These are phyloP conservation scores for Hymenoscyphus infarciens DNA, from an alignment of 2,329 filamentous ascomycete genomes.

Conservation along the genomic window DNA sequence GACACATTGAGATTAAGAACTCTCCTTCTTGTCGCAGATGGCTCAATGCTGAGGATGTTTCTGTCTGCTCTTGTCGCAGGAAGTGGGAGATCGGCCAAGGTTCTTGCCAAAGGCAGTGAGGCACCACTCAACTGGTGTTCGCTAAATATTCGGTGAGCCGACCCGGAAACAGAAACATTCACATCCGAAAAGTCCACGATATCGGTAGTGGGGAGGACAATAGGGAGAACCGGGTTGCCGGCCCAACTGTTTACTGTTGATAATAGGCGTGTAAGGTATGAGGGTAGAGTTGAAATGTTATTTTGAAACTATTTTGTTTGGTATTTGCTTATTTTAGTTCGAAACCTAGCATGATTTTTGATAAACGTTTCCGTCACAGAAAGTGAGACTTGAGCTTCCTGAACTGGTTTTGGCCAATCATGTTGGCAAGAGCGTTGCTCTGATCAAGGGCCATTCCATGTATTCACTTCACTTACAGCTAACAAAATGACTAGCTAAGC, in stretches of 20 bases:
- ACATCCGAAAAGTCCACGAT: neutral
- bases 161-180: neutral
- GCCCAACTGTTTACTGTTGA: neutral
- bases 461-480: neutral
- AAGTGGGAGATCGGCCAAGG: constrained; percentile 4
- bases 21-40: neutral
- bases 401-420: neutral
- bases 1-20: neutral
- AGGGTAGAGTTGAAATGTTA: neutral
- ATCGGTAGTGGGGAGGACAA: neutral
- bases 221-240: neutral
- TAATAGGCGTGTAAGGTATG: neutral
- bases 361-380: neutral
- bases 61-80: constrained; percentile 3
- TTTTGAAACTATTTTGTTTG: neutral
- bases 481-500: too few relatives aligned
- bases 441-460: neutral
- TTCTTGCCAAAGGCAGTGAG: constrained; percentile 4
- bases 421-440: neutral
- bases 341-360: neutral
- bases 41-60: neutral
- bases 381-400: neutral
- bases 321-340: neutral
- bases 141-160: constrained; percentile 3
- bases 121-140: neutral